Base-by-base conservation (phyloP, 805 yeast species). In the Cyberlindnera nakhonratchasimensis region DNA sequence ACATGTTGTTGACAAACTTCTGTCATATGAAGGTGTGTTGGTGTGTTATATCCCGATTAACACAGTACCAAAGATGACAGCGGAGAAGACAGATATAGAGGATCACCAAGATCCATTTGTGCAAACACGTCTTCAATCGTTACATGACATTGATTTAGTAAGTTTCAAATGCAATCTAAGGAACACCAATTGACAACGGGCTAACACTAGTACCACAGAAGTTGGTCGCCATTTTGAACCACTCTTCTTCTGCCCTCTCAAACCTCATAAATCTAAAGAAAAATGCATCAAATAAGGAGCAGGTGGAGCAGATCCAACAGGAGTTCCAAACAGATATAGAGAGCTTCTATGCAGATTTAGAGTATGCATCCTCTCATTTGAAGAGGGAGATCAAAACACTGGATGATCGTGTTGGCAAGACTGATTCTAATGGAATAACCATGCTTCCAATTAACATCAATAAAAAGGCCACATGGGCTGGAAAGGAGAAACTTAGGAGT, bases 391-490 rank as follows among this genome's bases (percentile, higher is more conserved):
- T 86, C 33, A 77, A 77, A 55, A 54, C 74, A 12, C 66, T 84
- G 61, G 89, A 85, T 61, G 77, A 75, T 33, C 73, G 74, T 52
- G 72, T 71, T 25, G 80, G 77, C 10, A 72, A 70, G 6, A 69
- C 69, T 28, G 67, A 70, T 16, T 73, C 72, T 37, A 55, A 59
- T 44, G 65, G 63, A n/a, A 58, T 75, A 17, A 74, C 75, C 65
- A 74, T 85, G 29, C 66, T 85, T 21, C 93, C 95, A 1, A 72
- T 84, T 3, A 71, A 74, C 31, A 75, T 85, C 19, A 83, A 81
- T 39, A 80, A 80, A 49, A 82, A 82, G 64, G 86, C 88, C 26
- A 77, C 86, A 5, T 72, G 75, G 65, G 72, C 82, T 22, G 88
- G 89, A 3, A 65, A 67, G 29, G 72, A 67, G 48, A 82, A 83